phyloP scores from a whole-genome alignment of 1,139 yeast genomes.

The Scheffersomyces parashehatae region DNA sequence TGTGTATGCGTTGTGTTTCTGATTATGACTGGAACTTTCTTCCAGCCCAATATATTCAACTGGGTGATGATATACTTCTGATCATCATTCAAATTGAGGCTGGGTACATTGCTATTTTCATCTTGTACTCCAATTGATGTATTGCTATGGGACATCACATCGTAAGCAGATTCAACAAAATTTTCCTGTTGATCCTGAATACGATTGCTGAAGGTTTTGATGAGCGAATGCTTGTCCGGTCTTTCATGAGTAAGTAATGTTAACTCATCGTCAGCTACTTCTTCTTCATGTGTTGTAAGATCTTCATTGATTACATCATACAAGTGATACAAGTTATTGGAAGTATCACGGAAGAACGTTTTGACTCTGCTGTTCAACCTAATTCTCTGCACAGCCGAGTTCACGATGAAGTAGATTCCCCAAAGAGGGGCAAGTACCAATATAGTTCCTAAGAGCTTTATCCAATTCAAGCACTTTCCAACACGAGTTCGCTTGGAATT shows the following conservation, averaged over 20 bases:
- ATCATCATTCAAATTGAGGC: conserved; percentile 34
- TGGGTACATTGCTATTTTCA: conserved; percentile 22
- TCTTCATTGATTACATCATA: conserved; percentile 20
- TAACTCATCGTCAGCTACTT: conserved; percentile 3
- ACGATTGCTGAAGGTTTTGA: not conserved
- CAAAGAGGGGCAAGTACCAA: conserved; percentile 56
- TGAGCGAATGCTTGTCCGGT: conserved; percentile 2
- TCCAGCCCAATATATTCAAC: conserved; percentile 64
- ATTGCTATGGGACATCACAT: conserved; percentile 36
- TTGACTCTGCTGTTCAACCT: conserved; percentile 34
- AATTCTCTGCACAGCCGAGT: conserved; percentile 43
- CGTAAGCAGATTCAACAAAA: conserved; percentile 61
- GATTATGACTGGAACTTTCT: conserved; percentile 69
- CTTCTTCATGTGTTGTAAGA: conserved; percentile 4
- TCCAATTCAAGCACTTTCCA: conserved; percentile 38
- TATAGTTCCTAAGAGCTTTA: conserved; percentile 40
- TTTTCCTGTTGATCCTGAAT: conserved; percentile 7
- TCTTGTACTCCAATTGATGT: not conserved
- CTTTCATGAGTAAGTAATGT: not conserved
- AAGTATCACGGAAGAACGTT: conserved; percentile 28
- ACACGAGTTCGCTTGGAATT: not conserved
- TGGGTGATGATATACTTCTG: conserved; percentile 57
- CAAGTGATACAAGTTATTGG: conserved; percentile 32
- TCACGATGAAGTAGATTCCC: conserved; percentile 47
- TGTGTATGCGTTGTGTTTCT: conserved; percentile 68